Conservation (phyloP, 305 asterid genomes). For the Salvia sclarea region DNA sequence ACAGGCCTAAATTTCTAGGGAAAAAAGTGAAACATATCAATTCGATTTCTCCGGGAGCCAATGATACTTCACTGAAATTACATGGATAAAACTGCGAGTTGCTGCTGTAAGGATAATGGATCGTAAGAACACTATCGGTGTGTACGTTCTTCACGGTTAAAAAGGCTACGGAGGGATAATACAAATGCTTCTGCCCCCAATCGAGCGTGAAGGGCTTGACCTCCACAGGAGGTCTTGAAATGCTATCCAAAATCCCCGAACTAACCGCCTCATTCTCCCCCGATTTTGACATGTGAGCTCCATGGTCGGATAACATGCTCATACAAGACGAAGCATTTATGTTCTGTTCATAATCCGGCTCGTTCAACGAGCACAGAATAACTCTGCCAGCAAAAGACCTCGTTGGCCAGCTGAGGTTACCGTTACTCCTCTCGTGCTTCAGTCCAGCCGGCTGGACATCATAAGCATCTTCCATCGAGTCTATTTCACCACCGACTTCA, state of each 20-base stretch:
- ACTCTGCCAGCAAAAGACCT: slow-evolving; percentile 54
- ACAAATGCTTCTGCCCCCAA: slow-evolving; percentile 70
- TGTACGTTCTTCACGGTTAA: slow-evolving; percentile 62
- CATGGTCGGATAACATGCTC: slow-evolving; percentile 39
- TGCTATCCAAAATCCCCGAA: slow-evolving; percentile 38
- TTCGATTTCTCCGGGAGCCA: slow-evolving; percentile 73
- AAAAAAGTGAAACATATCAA: slow-evolving; percentile 67
- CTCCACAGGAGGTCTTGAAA: slow-evolving; percentile 55
- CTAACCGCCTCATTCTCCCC: slow-evolving; percentile 34
- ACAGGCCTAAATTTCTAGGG: slow-evolving; percentile 62
- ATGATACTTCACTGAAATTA: slow-evolving; percentile 57
- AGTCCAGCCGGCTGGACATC: slow-evolving; percentile 35
- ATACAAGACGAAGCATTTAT: slow-evolving; percentile 46
- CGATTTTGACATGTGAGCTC: slow-evolving; percentile 34
- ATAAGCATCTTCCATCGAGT: slow-evolving; percentile 42
- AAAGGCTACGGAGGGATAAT: slow-evolving; percentile 61
- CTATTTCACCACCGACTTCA: slow-evolving; percentile 35
- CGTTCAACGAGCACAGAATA: slow-evolving; percentile 52
- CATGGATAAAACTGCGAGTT: slow-evolving; percentile 81
- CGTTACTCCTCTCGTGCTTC: slow-evolving; percentile 39
- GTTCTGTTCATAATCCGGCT: slow-evolving; percentile 36
- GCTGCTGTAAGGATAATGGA: slow-evolving; percentile 70
- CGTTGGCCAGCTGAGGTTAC: slow-evolving; percentile 47
- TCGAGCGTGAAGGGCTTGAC: slow-evolving; percentile 64
- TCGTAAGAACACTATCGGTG: slow-evolving; percentile 42